Conservation (phyloP, 1,139 yeast species). For the Scheffersomyces parashehatae region DNA sequence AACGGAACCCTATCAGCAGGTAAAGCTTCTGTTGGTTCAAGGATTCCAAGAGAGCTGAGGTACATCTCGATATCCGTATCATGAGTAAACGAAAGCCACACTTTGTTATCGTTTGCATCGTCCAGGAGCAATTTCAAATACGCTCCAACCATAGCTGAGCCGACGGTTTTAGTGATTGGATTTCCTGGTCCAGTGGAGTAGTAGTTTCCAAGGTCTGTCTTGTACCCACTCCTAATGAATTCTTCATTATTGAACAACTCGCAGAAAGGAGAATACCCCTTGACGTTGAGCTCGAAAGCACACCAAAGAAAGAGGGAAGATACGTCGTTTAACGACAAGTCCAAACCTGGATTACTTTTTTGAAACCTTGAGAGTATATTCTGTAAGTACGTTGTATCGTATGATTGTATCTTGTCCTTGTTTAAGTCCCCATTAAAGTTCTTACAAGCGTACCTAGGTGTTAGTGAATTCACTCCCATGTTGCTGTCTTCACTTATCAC, state of each 20-base stretch:
- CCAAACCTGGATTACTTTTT: conserved; percentile 40
- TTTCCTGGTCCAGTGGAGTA: conserved; percentile 52
- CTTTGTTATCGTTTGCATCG: conserved; percentile 23
- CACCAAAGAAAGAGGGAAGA: conserved; percentile 42
- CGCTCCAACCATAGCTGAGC: conserved; percentile 48
- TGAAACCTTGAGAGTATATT: conserved; percentile 40
- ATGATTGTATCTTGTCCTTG: conserved; percentile 17
- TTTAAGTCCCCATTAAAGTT: conserved; percentile 21
- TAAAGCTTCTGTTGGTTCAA: conserved; percentile 30
- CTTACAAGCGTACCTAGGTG: conserved; percentile 26
- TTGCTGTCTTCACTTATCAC: conserved; percentile 16
- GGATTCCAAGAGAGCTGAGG: conserved; percentile 50
- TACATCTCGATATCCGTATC: conserved; percentile 54
- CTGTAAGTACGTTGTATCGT: conserved; percentile 23
- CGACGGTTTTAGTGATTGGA: conserved; percentile 37
- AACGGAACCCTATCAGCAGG: conserved; percentile 31
- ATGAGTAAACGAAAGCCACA: conserved; percentile 53
- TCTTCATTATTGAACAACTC: conserved; percentile 52
- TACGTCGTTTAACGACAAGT: conserved; percentile 40
- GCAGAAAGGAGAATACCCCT: conserved; percentile 51
- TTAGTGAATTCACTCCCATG: conserved; percentile 16
- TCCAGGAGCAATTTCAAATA: conserved; percentile 39
- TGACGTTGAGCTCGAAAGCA: conserved; percentile 53
- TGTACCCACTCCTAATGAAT: conserved; percentile 43
- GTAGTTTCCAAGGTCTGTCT: conserved; percentile 43